These are phyloP conservation scores for Pseudohalonectria lignicola DNA, from an alignment of 2,329 filamentous ascomycete species.

Conservation along the genomic window DNA sequence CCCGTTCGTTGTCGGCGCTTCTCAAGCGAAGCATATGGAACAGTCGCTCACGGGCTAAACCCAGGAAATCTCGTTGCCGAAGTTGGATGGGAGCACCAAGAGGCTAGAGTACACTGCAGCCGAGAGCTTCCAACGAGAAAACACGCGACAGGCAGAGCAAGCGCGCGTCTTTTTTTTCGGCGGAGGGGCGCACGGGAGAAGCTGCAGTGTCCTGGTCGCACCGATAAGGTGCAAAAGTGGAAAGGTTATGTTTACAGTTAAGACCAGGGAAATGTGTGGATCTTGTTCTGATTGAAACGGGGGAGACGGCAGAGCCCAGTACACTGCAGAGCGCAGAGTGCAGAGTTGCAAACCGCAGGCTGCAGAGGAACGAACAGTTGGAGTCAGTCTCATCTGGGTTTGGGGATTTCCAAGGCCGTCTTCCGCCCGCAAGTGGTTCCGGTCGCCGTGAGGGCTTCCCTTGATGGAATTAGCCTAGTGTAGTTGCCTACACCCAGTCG, in stretches of 20 bases:
- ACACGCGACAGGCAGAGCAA: too few relatives aligned
- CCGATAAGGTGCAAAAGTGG: neutral
- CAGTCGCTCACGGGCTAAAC: neutral
- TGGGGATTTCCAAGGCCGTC: too few relatives aligned
- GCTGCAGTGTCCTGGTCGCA: neutral
- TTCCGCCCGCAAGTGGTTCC: neutral
- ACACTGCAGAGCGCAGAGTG: neutral
- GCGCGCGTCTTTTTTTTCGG: neutral
- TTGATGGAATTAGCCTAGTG: neutral
- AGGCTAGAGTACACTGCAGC: neutral
- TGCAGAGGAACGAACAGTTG: too few relatives aligned
- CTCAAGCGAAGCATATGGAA: slow-evolving; percentile 1
- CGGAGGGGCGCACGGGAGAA: neutral
- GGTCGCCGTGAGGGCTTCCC: neutral
- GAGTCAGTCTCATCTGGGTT: too few relatives aligned
- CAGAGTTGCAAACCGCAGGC: neutral
- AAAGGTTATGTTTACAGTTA: slow-evolving; percentile 2
- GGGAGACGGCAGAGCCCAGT: neutral
- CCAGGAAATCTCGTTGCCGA: slow-evolving; percentile 1
- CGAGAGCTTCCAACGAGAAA: too few relatives aligned
- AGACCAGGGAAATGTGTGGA: slow-evolving; percentile 1
- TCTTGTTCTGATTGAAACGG: slow-evolving; percentile 2
- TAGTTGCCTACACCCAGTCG: neutral
- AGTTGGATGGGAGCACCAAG: slow-evolving; percentile 3
- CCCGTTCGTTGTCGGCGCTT: neutral